Base-by-base conservation (phyloP, 257 asterid species). In the Lantana camara region DNA sequence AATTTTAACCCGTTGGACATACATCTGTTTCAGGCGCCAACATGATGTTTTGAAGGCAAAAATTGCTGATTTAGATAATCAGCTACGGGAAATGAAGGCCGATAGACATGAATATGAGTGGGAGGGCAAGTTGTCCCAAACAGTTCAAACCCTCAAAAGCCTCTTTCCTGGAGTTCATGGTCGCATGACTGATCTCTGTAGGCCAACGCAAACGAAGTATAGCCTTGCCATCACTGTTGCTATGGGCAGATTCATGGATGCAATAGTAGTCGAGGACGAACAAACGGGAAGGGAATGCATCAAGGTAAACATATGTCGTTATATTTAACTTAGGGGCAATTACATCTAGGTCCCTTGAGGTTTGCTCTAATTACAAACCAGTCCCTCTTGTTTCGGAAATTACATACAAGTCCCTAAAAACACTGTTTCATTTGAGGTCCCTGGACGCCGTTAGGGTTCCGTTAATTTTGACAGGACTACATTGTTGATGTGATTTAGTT, bases 181-280 rank as follows among this genome's bases (percentile, higher is more conserved):
- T 73, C 96, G 97, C 67, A 90, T 94, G 97, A 88, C 95, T 58
- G 99, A 94, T 60, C 97, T 94, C 71, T 94, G 97, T 72, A 75
- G 95, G 82, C 96, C 99, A 66, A 90, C 91, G 67, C 96, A 94
- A 66, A 86, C 80, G 72, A 94, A 90, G 75, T 94, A 90, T 73
- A 88, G 86, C 71, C 95, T 94, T 77, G 99, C 96, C 59, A 96
- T 94, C 76, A 94, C 99, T 74, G 96, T 94, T 80, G 99, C 99
- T 54, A 94, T 94, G 99, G 99, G 99, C 54, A 88, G 85, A 83
- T 91, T 88, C 79, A 94, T 94, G 99, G 99, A 94, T 74, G 99
- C 99, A 45, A 95, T 94, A 17, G 97, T 94, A 20, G 97, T 94
- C 70, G 97, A 88, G 67, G 95, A 90, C 75, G 99, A 94, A 72